Evolutionary conservation across 2,329 filamentous ascomycete species (phyloP).

Genomic region (Emmonsiellopsis sp.): DNA sequence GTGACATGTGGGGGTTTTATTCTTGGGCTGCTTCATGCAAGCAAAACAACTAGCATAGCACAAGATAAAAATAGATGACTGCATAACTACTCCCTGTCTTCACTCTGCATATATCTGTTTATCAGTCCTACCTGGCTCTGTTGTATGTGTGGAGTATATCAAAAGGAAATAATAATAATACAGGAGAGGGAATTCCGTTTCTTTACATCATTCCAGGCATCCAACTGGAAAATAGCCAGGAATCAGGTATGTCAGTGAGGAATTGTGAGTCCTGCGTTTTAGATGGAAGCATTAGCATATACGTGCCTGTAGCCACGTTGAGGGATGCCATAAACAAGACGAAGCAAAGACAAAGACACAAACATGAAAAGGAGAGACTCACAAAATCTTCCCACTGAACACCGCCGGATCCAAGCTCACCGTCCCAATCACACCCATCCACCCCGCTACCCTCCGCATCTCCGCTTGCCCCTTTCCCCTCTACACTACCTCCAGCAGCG

Average conservation of each 20-base stretch:
- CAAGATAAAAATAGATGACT: neutral
- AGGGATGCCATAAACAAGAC: neutral
- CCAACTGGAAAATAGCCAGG: neutral
- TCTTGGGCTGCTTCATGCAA: neutral
- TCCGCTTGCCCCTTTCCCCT: neutral
- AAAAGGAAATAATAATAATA: neutral
- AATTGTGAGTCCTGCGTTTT: neutral
- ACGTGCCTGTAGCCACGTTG: neutral
- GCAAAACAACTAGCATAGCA: neutral
- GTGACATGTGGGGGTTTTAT: too few species aligned
- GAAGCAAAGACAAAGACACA: neutral
- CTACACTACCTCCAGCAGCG: neutral
- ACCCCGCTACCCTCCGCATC: neutral
- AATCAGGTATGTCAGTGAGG: neutral
- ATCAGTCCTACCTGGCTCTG: neutral
- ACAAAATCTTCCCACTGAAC: conserved; percentile 1
- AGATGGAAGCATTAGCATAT: neutral
- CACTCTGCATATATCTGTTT: neutral
- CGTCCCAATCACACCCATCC: neutral
- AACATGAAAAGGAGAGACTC: neutral
- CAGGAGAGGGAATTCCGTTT: neutral
- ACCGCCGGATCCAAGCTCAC: neutral
- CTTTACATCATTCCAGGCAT: neutral
- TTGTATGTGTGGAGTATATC: neutral
- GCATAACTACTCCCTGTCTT: neutral